Evolutionary conservation across 306 rosid genomes (phyloP).

Genomic region (Dalbergia oliveri): DNA sequence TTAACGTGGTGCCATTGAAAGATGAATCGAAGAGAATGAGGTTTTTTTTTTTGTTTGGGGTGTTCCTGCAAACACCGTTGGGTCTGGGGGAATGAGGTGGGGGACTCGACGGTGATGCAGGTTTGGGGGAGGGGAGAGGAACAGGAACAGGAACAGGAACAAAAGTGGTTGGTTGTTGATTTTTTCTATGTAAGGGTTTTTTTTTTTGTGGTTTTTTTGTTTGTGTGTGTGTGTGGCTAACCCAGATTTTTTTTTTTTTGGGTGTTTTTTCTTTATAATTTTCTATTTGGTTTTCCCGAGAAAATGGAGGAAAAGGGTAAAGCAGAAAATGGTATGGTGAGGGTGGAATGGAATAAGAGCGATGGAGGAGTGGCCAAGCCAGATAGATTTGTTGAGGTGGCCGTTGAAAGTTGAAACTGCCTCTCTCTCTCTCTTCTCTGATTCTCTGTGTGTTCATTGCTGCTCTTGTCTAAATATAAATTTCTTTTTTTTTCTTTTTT

Average conservation of each 20-base stretch:
- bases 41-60: background rate
- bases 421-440: slow-evolving; percentile 14
- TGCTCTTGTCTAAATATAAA: slow-evolving; percentile 35
- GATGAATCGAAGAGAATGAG: background rate
- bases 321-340: slow-evolving; percentile 22
- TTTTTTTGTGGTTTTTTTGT: background rate
- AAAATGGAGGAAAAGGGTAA: slow-evolving; percentile 39
- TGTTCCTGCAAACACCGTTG: slow-evolving; percentile 41
- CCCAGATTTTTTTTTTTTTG: slow-evolving; percentile 26
- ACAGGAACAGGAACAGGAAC: background rate
- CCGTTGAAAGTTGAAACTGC: slow-evolving; percentile 43
- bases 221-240: slow-evolving; percentile 1
- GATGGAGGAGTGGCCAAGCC: slow-evolving; percentile 38
- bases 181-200: background rate
- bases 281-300: slow-evolving; percentile 14
- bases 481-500: background rate
- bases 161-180: background rate
- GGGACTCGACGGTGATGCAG: slow-evolving; percentile 43
- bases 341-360: slow-evolving; percentile 18
- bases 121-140: background rate
- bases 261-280: background rate
- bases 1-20: slow-evolving; percentile 31
- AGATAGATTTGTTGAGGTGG: slow-evolving; percentile 50
- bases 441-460: slow-evolving; percentile 14
- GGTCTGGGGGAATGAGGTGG: background rate